Conservation (phyloP, 2,329 filamentous ascomycete genomes). For the Zasmidium angulare region DNA sequence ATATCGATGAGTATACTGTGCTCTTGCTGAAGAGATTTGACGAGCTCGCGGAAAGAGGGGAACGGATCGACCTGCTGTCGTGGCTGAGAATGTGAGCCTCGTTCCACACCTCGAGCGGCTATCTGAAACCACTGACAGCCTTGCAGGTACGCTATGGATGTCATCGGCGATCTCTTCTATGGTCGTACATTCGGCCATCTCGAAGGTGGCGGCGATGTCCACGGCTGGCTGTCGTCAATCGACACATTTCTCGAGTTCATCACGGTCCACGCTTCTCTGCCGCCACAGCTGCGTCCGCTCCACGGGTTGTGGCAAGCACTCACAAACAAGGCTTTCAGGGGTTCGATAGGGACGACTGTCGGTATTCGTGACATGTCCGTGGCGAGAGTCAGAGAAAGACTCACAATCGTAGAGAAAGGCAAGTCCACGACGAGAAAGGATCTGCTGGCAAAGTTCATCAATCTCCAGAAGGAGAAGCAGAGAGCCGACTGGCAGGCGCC, state of each 20-base stretch:
- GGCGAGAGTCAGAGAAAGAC: neutral
- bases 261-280: neutral
- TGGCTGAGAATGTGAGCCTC: neutral
- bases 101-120: neutral
- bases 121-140: neutral
- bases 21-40: neutral
- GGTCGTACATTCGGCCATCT: neutral
- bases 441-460: constrained; percentile 15
- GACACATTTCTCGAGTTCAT: neutral
- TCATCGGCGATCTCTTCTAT: neutral
- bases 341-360: neutral
- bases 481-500: neutral
- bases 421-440: constrained; percentile 5
- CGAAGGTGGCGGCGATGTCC: neutral
- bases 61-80: neutral
- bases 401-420: neutral
- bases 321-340: neutral
- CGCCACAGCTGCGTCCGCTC: neutral
- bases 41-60: neutral
- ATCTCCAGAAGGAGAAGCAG: constrained; percentile 17
- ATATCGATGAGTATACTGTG: neutral
- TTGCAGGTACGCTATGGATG: neutral
- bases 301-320: neutral
- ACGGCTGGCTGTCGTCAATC: neutral
- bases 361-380: neutral